Evolutionary conservation across 208 protist genomes (phyloP).

Genomic region (Leishmania mexicana): DNA sequence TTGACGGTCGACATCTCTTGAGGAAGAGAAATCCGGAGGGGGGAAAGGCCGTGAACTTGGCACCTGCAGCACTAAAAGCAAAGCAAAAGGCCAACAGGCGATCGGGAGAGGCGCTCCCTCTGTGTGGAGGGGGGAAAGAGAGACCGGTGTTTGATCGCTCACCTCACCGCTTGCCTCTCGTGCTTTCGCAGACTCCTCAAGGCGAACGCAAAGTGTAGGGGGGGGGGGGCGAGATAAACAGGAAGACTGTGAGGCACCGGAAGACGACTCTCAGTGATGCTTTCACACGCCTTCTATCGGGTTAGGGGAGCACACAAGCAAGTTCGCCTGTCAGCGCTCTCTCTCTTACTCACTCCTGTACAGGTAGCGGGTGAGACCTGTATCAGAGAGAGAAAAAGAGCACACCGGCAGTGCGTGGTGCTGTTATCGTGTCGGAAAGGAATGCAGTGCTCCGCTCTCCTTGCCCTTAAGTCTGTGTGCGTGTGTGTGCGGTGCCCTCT

Average conservation of each 20-base stretch:
- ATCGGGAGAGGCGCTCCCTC: background rate
- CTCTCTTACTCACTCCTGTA: background rate
- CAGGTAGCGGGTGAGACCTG: background rate
- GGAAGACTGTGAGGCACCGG: background rate
- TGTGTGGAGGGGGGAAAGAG: background rate
- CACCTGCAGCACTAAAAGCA: background rate
- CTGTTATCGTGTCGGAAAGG: background rate
- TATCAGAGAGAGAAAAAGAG: background rate
- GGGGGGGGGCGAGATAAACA: background rate
- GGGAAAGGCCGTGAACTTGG: background rate
- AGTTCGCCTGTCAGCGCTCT: background rate
- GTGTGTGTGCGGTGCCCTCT: background rate
- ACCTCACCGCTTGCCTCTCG: background rate
- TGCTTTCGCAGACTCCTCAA: background rate
- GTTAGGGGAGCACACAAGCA: background rate
- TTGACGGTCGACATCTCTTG: slow-evolving; percentile 10
- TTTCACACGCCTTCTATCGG: background rate
- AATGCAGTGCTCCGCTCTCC: background rate
- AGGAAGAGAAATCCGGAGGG: background rate
- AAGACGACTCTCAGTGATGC: background rate
- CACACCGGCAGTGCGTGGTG: background rate
- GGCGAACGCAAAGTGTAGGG: background rate
- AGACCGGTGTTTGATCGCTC: background rate
- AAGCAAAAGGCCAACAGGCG: background rate
- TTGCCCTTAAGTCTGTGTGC: too few relatives aligned